Percentiles rank a stretch among this genome's conserved stretches.
Evolutionary conservation across 169 alveolate species (phyloP).

Genomic region (Plasmodium relictum): DNA sequence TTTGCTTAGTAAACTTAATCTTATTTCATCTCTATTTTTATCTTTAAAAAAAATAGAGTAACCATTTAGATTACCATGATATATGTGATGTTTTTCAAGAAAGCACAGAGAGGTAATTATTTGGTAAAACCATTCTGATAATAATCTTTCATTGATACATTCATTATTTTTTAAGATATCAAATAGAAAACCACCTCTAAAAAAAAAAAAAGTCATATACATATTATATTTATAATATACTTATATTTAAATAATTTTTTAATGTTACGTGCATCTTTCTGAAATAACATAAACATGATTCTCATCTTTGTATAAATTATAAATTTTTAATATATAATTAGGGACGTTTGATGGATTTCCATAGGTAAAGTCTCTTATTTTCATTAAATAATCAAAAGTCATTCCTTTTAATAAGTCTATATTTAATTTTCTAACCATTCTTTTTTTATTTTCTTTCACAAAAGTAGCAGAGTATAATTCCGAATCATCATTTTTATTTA

Average conservation of each 20-base stretch:
- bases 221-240: background rate
- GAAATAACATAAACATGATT: slow-evolving; percentile 35
- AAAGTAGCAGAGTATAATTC: slow-evolving; percentile 21
- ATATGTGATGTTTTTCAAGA: slow-evolving; percentile 34
- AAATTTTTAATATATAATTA: slow-evolving; percentile 38
- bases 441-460: slow-evolving; percentile 22
- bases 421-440: slow-evolving; percentile 19
- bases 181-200: slow-evolving; percentile 57
- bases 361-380: slow-evolving; percentile 33
- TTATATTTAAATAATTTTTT: background rate
- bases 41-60: slow-evolving; percentile 60
- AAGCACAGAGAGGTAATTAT: slow-evolving; percentile 42
- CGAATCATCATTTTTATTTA: background rate
- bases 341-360: background rate
- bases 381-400: slow-evolving; percentile 7
- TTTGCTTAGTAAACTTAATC: slow-evolving; percentile 67
- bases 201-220: background rate
- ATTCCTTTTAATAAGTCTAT: slow-evolving; percentile 22
- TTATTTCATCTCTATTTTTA: slow-evolving; percentile 18
- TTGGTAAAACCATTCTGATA: slow-evolving; percentile 72
- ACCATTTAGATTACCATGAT: slow-evolving; percentile 71
- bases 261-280: slow-evolving; percentile 53
- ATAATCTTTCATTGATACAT: slow-evolving; percentile 13
- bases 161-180: slow-evolving; percentile 32
- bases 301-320: slow-evolving; percentile 40